Base-by-base conservation (phyloP, 306 rosid genomes). In the Cicer bijugum region DNA sequence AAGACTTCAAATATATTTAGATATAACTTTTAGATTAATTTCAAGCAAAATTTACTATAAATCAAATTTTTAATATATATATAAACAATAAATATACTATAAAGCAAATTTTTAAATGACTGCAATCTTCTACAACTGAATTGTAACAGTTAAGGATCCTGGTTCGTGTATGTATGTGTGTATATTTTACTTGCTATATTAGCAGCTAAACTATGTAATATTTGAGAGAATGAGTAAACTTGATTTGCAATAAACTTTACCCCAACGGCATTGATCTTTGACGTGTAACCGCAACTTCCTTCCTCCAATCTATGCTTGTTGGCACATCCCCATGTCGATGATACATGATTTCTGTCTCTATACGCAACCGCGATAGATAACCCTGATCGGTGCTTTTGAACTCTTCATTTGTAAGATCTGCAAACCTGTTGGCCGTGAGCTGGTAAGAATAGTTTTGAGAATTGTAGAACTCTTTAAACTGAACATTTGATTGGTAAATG, bases 191-290 rank as follows among this genome's bases (percentile, higher is more conserved):
- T 9, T 28, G 14, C 9, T 12, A 9, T 45, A 38, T 20, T 39
- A 51, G 72, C 14, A 19, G 9, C 39, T 43, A 47, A 67, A 57
- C 42, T 12, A 28, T 28, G 35, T 42, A 48, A 28, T 57, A 62
- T 42, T 8, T 52, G 67, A 53, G 48, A 10, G 57, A 43, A 73
- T 19, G 45, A 73, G 15, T 53, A 60, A 20, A 37, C 71, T 56
- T 48, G 8, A 7, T 61, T 71, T 57, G 53, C 42, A 51, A 69
- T 53, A 75, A 74, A 78, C 39, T 50, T 60, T 93, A 92, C 97
- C 97, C 47, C 98, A 89, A 47, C 50, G 35, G 80, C 97, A 89
- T 83, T 90, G 97, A 76, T 93, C 69, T 78, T 85, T 93, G 74
- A 93, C 9, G 85, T 51, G 93, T 87, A 63, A 87, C 83, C 6